Evolutionary conservation across 306 rosid species (phyloP).

Genomic region (Prosopis cineraria): DNA sequence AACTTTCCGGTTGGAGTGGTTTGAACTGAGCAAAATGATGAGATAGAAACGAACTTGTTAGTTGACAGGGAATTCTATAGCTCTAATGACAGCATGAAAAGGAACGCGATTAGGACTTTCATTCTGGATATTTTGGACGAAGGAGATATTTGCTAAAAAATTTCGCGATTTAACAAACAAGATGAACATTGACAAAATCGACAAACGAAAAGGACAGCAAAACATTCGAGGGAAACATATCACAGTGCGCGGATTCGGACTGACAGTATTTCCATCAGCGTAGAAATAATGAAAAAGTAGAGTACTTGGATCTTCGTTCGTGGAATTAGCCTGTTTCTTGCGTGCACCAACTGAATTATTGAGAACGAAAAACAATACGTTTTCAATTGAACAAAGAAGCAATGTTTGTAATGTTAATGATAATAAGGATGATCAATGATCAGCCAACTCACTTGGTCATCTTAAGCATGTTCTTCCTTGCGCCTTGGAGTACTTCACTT

Average conservation of each 20-base stretch:
- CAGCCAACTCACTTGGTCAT: constrained; percentile 53
- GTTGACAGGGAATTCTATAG: background rate
- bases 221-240: constrained; percentile 2
- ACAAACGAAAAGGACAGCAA: no score
- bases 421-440: no score
- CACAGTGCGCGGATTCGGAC: background rate
- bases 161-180: no score
- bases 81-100: background rate
- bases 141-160: no score
- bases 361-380: background rate
- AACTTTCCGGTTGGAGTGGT: background rate
- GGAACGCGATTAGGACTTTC: background rate
- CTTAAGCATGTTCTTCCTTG: constrained; percentile 82
- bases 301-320: background rate
- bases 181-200: no score
- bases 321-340: no score
- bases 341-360: no score
- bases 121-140: no score
- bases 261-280: background rate
- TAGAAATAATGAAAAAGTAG: background rate
- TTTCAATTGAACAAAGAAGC: background rate
- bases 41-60: background rate
- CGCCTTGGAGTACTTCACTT: constrained; percentile 60
- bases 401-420: background rate
- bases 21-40: background rate